Evolutionary conservation across 2,329 filamentous ascomycete species (phyloP).

Genomic region (Penicillium sp.): DNA sequence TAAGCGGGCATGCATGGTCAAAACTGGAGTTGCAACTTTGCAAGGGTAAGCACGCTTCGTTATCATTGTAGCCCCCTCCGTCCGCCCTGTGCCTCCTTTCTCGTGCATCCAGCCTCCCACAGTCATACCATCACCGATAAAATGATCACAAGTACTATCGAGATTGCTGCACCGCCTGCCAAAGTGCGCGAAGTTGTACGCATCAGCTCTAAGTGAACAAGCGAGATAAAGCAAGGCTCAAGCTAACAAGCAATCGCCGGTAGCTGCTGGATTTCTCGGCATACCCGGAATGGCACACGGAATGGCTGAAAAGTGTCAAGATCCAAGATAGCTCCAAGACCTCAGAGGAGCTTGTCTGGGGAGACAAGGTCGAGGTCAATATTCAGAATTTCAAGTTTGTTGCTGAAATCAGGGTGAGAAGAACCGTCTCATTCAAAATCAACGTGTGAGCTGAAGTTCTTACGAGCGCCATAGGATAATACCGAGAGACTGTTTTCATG

Average conservation of each 20-base stretch:
- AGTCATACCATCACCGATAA: neutral
- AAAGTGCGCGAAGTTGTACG: slow-evolving; percentile 30
- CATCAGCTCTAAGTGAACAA: neutral
- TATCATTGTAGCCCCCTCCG: neutral
- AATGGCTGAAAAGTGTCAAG: slow-evolving; percentile 23
- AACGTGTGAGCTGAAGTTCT: neutral
- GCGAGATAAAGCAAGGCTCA: neutral
- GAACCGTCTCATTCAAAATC: neutral
- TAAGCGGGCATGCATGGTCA: too few species aligned
- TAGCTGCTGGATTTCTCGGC: slow-evolving; percentile 27
- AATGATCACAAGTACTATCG: slow-evolving; percentile 26
- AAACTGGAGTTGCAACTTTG: too few species aligned
- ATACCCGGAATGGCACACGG: slow-evolving; percentile 27
- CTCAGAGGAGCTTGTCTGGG: slow-evolving; percentile 1
- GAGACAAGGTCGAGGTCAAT: slow-evolving; percentile 17
- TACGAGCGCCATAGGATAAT: slow-evolving; percentile 17
- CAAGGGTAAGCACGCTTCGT: neutral
- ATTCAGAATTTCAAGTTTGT: slow-evolving; percentile 22
- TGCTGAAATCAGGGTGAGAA: slow-evolving; percentile 17
- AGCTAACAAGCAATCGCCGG: neutral
- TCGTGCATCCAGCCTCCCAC: neutral
- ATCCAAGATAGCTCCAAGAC: slow-evolving; percentile 18
- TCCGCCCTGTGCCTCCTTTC: slow-evolving; percentile 1
- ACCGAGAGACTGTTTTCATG: slow-evolving; percentile 25
- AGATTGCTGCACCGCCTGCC: slow-evolving; percentile 24